These are phyloP conservation scores for Cyberlindnera euphorbiae DNA, from an alignment of 805 yeast genomes.

Conservation along the genomic window DNA sequence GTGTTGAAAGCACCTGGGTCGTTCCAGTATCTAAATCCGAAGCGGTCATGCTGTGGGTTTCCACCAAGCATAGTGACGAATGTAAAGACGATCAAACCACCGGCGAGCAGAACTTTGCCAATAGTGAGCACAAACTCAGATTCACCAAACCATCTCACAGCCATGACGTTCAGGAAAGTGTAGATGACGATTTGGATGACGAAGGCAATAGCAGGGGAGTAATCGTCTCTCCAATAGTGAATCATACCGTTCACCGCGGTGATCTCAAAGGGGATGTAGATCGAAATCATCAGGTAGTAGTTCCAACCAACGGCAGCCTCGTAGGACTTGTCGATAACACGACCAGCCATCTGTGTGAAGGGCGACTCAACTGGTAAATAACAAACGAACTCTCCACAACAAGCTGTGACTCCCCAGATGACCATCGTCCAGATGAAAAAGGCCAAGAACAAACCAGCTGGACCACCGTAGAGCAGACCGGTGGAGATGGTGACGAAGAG, in stretches of 20 bases:
- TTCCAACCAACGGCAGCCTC: slow-evolving; percentile 69
- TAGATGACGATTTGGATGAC: slow-evolving; percentile 63
- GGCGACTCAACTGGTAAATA: slow-evolving; percentile 59
- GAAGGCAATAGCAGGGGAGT: slow-evolving; percentile 64
- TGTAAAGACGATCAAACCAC: slow-evolving; percentile 68
- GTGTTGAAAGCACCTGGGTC: slow-evolving; percentile 50
- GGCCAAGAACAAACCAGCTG: slow-evolving; percentile 47
- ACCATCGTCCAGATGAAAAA: slow-evolving; percentile 61
- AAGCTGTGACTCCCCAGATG: slow-evolving; percentile 53
- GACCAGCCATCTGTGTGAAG: slow-evolving; percentile 55
- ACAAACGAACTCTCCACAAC: slow-evolving; percentile 61
- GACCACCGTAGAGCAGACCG: slow-evolving; percentile 53
- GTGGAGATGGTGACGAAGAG: slow-evolving; percentile 53
- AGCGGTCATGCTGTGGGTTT: slow-evolving; percentile 62
- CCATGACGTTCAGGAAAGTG: slow-evolving; percentile 59
- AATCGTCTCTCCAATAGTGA: slow-evolving; percentile 75
- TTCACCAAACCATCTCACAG: slow-evolving; percentile 75
- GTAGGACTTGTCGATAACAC: slow-evolving; percentile 61
- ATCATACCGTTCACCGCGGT: slow-evolving; percentile 59
- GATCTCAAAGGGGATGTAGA: slow-evolving; percentile 59
- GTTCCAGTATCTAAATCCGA: slow-evolving; percentile 53
- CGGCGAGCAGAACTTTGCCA: slow-evolving; percentile 66
- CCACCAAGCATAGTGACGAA: slow-evolving; percentile 84
- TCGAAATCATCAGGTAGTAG: slow-evolving; percentile 50
- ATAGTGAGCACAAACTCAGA: slow-evolving; percentile 72